These are phyloP conservation scores for Fusarium duplospermum DNA, from an alignment of 2,329 filamentous ascomycete genomes.

Conservation along the genomic window DNA sequence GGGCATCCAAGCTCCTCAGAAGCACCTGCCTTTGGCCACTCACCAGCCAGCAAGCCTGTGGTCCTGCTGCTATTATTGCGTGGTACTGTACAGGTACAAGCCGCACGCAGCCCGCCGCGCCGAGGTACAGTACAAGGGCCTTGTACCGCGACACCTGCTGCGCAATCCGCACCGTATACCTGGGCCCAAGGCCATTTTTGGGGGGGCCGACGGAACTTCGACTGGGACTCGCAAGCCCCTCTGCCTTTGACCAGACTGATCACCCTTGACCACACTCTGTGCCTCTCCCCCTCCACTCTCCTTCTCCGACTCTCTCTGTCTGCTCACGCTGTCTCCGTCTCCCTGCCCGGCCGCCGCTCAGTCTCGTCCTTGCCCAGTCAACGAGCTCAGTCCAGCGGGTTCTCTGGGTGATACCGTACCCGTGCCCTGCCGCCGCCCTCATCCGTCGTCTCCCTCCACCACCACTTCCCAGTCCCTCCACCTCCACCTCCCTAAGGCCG, in stretches of 20 bases:
- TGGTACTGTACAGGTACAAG: slow-evolving; percentile 56
- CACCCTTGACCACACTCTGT: slow-evolving; percentile 25
- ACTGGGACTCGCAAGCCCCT: slow-evolving; percentile 41
- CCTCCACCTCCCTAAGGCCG: slow-evolving; percentile 40
- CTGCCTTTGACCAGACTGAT: slow-evolving; percentile 38
- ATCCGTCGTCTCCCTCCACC: slow-evolving; percentile 10
- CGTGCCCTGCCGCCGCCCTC: slow-evolving; percentile 15
- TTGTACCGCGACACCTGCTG: slow-evolving; percentile 44
- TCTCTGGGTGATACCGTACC: slow-evolving; percentile 32
- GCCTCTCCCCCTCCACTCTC: not conserved
- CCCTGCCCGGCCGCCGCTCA: not conserved
- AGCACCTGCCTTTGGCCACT: slow-evolving; percentile 39
- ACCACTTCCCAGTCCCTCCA: slow-evolving; percentile 27
- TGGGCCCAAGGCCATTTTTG: slow-evolving; percentile 18
- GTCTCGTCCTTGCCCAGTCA: slow-evolving; percentile 28
- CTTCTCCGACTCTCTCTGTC: not conserved
- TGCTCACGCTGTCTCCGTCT: slow-evolving; percentile 9
- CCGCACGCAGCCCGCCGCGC: slow-evolving; percentile 45
- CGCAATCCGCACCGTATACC: slow-evolving; percentile 52
- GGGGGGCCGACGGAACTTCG: slow-evolving; percentile 18
- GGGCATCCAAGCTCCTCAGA: slow-evolving; percentile 38
- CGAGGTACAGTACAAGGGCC: slow-evolving; percentile 51
- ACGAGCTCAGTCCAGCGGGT: slow-evolving; percentile 26
- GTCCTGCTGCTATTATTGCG: slow-evolving; percentile 44
- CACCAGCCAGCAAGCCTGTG: slow-evolving; percentile 33